Evolutionary conservation across 2,329 filamentous ascomycete genomes (phyloP), one percentile per base, ranked within the genome.

Genomic region (Neopestalotiopsis sp.): DNA sequence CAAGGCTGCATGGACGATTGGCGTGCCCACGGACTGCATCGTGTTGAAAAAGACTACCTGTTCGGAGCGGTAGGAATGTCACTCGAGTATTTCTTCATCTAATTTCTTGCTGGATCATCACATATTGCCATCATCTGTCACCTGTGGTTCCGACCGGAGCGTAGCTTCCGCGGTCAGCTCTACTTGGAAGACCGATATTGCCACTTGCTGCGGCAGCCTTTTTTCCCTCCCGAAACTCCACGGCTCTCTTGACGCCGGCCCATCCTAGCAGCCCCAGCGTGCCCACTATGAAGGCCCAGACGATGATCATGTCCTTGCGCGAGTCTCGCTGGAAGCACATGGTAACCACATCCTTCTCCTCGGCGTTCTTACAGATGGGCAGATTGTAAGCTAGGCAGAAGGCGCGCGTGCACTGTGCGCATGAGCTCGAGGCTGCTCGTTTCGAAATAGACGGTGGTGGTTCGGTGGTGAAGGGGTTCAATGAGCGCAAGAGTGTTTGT

Each of bases 321-420:
- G 87, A 89, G 78, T 91, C 89, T 71, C 89, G 86, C 83, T 91
- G 88, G 80, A 91, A 91, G 77, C 89, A 91, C 75, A 85, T 83
- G 34, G 89, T 89, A 57, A 87, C 80, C 24, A 91, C 87, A 74
- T 91, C 88, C 75, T 86, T 87, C 73, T 91, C 88, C 72, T 85
- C 84, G 66, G 88, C 88, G 72, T 85, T 84, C 74, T 88, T 86
- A 82, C 89, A 91, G 75, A 91, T 90, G 68, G 87, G 87, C 30
- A 91, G 81, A 73, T 83, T 86, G 72, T 89, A 85, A 60, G 81
- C 80, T 9, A 91, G 84, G 78, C 89, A 91, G 74, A 90, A 91
- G 69, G 86, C 86, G 76, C 89, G 89, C 71, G 89, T 91, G 80
- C 89, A 91, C 71, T 89, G 86, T 34, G 85, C 81, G 79, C 89